Evolutionary conservation across 2,329 filamentous ascomycete species (phyloP).

Genomic region (Penicillium sp.): DNA sequence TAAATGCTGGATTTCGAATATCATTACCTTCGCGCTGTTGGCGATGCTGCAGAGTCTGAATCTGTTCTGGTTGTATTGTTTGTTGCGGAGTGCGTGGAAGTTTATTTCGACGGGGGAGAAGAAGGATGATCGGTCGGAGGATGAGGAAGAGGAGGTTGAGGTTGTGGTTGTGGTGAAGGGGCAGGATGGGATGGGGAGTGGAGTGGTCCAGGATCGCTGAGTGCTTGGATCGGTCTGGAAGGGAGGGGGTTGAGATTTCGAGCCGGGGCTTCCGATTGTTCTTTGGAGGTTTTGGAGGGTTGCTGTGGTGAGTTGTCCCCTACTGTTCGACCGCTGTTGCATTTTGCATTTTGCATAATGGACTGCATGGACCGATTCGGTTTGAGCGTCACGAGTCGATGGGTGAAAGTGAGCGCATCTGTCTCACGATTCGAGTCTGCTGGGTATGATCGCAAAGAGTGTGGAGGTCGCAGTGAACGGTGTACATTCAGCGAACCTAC

Average conservation of each 20-base stretch:
- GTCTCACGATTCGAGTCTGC: not conserved
- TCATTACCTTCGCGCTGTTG: slow-evolving; percentile 43
- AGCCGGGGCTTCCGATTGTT: too few species aligned
- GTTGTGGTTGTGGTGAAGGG: slow-evolving; percentile 47
- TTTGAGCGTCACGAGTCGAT: not conserved
- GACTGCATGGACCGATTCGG: not conserved
- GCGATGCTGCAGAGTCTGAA: slow-evolving; percentile 43
- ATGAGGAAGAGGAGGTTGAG: slow-evolving; percentile 45
- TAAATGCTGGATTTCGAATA: slow-evolving; percentile 45
- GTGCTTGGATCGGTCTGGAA: not conserved
- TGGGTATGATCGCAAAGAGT: not conserved
- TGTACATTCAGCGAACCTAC: not conserved
- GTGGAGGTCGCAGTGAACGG: not conserved
- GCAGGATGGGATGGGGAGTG: slow-evolving; percentile 8
- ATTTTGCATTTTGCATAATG: not conserved
- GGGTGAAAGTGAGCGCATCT: not conserved
- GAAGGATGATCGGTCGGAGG: slow-evolving; percentile 50
- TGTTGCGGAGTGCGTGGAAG: slow-evolving; percentile 39
- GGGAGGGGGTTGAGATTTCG: not conserved
- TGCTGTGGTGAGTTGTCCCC: too few species aligned
- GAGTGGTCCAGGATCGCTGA: slow-evolving; percentile 10
- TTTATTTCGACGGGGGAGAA: slow-evolving; percentile 35
- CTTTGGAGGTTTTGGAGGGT: too few species aligned
- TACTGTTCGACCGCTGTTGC: not conserved
- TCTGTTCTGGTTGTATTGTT: slow-evolving; percentile 44